phyloP scores from a whole-genome alignment of 1,284 basidiomycete genomes.

The Rhizoctonia solani region DNA sequence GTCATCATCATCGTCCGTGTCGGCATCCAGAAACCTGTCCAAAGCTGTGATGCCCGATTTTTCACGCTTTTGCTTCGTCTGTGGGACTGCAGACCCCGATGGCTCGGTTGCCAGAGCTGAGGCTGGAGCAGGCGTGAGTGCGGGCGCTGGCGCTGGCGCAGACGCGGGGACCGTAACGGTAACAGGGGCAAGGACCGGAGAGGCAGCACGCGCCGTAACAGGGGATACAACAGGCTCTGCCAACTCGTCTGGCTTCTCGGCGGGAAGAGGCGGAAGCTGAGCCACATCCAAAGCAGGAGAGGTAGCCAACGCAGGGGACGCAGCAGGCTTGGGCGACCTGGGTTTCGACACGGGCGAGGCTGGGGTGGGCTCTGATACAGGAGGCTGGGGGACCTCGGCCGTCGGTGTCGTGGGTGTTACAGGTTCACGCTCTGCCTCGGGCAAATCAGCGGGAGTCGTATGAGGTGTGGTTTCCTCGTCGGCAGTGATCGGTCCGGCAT shows the following conservation, averaged over 20 bases:
- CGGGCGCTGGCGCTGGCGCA: not conserved
- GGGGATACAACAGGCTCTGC: slow-evolving; percentile 6
- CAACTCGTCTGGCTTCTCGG: slow-evolving; percentile 28
- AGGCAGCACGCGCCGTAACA: not conserved
- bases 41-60: slow-evolving; percentile 77
- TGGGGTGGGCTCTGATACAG: not conserved
- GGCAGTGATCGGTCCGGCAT: slow-evolving; percentile 31
- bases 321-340: not conserved
- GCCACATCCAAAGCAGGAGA: not conserved
- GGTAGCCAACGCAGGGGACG: not conserved
- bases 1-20: slow-evolving; percentile 77
- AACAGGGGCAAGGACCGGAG: slow-evolving; percentile 19
- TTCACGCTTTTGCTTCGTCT: slow-evolving; percentile 67
- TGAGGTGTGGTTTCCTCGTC: slow-evolving; percentile 31
- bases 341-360: not conserved
- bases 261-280: slow-evolving; percentile 24
- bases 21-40: slow-evolving; percentile 63
- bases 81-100: no score
- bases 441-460: slow-evolving; percentile 10
- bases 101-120: no score
- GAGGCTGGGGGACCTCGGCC: not conserved
- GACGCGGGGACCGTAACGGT: slow-evolving; percentile 2
- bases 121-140: slow-evolving; percentile 34
- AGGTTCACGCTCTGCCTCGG: slow-evolving; percentile 2
- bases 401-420: slow-evolving; percentile 10